phyloP scores from a whole-genome alignment of 2,329 filamentous ascomycete genomes.

The Ophiostoma piceae region DNA sequence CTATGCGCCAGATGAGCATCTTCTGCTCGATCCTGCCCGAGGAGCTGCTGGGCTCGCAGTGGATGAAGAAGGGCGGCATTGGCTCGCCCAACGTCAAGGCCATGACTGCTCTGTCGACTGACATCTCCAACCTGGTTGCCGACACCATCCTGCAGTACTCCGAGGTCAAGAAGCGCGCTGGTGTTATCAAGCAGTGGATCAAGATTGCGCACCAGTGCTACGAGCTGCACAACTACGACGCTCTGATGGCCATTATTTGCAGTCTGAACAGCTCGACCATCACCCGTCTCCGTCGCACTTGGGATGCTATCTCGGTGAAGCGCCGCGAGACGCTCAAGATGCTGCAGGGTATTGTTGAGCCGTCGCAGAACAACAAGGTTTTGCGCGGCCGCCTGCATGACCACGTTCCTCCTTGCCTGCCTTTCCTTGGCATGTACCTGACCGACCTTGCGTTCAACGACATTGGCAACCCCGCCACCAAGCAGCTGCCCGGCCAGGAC shows the following conservation, averaged over 20 bases:
- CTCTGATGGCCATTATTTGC: constrained; percentile 94
- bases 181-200: constrained; percentile 95
- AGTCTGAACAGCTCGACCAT: constrained; percentile 90
- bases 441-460: constrained; percentile 95
- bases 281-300: constrained; percentile 79
- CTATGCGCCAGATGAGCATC: constrained; percentile 82
- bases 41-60: constrained; percentile 85
- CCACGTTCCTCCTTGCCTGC: constrained; percentile 85
- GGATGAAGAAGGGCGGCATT: constrained; percentile 80
- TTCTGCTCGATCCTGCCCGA: constrained; percentile 91
- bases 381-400: constrained; percentile 78
- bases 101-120: constrained; percentile 88
- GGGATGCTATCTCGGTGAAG: constrained; percentile 81
- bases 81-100: constrained; percentile 85
- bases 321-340: constrained; percentile 73
- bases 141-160: constrained; percentile 83
- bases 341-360: constrained; percentile 79
- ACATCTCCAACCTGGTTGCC: constrained; percentile 85
- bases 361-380: constrained; percentile 83
- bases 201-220: constrained; percentile 85
- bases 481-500: constrained; percentile 58
- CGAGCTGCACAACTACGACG: constrained; percentile 92
- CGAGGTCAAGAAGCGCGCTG: constrained; percentile 88
- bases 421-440: constrained; percentile 92
- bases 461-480: constrained; percentile 82